Base-by-base conservation (phyloP, 2,329 filamentous ascomycete species). In the Calonectria pteridis region DNA sequence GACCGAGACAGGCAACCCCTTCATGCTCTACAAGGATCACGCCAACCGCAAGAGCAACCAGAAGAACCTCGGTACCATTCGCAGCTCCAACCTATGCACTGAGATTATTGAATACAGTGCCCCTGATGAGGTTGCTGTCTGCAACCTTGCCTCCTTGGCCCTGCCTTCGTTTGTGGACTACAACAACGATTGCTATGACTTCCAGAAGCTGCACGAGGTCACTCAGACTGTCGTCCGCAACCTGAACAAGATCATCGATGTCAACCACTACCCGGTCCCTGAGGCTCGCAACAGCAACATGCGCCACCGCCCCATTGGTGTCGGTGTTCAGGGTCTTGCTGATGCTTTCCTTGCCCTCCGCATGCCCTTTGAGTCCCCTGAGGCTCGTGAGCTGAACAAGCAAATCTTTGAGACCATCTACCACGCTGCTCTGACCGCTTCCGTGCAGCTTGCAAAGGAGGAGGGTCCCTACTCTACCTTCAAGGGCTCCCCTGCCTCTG, bases 401-500 rank as follows among this genome's bases (percentile, higher is more conserved):
- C 95, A 99, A 86, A 98, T 99, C 85, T 99, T 99, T 78, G 97
- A 99, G 90, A 99, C 97, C 76, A 98, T 99, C 86, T 99, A 99
- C 88, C 97, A 99, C 85, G 97, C 93, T 84, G 95, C 95, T 71
- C 88, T 98, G 76, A 98, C 96, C 69, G 94, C 95, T 28, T 99
- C 97, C 0, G 92, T 94, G 82, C 93, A 98, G 72, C 88, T 98
- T 77, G 95, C 97, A 75, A 94, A 95, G 88, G 88, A 94, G 78
- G 87, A 96, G 72, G 97, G 97, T 5, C 86, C 95, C 7, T 99
- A 99, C 86, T 90, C 93, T 79, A 95, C 95, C 4, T 99, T 98
- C 84, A 91, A 96, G 84, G 97, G 97, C 75, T 98, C 95, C 33
- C 97, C 97, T 35, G 94, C 97, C 73, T 98, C 97, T 1, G 93